Base-by-base conservation (phyloP, 2,329 filamentous ascomycete genomes). In the Talaromyces sp. region DNA sequence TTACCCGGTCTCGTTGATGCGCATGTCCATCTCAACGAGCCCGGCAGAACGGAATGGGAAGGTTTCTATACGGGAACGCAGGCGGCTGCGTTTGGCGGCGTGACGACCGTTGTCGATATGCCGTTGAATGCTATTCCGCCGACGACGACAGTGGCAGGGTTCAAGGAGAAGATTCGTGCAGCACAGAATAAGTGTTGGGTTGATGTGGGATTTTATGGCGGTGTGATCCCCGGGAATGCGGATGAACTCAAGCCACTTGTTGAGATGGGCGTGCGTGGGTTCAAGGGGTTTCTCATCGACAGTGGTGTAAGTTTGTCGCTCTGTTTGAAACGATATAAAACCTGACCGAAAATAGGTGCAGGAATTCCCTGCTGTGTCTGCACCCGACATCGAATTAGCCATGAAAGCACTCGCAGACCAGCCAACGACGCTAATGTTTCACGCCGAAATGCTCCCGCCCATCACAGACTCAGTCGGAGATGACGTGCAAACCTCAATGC, bases 101-200 rank as follows among this genome's bases (percentile, higher is more conserved):
- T 98, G 31, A 99, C 95, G 4, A 98, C 95, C 0, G 93, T 99
- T 10, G 83, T 99, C 73, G 95, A 98, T 79, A 99, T 99, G 95
- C 95, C 95, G 39, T 80, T 98, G 68, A 99, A 99, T 79, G 93
- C 94, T 58, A 96, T 99, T 62, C 95, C 95, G 41, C 95, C 95
- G 0, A 99, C 95, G 0, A 98, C 94, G 10, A 98, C 94, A 0
- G 84, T 98, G 3, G 82, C 84, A 19, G 92, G 90, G 7, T 85
- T 99, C 70, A 84, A 90, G 67, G 90, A 92, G 81, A 99, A 99
- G 83, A 83, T 97, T 56, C 85, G 86, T 33, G 95, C 95, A 27
- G 92, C 92, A 47, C 79, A 86, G 67, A 92, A 91, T 39, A 90
- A 98, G 80, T 97, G 94, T 80, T 99, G 94, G 94, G 92, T 98